Conservation (phyloP, 169 alveolate species). For the Plasmodium coatneyi region DNA sequence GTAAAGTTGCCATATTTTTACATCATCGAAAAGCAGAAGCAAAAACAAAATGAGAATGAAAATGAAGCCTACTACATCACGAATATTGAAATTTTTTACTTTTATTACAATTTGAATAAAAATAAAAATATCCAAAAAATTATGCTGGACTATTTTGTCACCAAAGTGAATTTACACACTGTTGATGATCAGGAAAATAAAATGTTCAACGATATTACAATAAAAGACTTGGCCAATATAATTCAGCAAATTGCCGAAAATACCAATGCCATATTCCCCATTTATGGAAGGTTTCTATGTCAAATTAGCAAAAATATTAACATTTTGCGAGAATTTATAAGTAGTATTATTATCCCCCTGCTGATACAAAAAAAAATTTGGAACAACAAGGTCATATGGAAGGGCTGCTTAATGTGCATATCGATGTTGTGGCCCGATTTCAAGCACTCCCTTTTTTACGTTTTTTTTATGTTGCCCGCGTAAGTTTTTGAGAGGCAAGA, state of each 20-base stretch:
- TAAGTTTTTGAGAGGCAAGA: constrained; percentile 19
- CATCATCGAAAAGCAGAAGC: constrained; percentile 40
- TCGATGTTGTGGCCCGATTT: constrained; percentile 73
- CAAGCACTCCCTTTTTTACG: constrained; percentile 68
- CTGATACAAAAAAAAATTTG: constrained; percentile 73
- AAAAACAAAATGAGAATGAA: constrained; percentile 57
- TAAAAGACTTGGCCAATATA: constrained; percentile 72
- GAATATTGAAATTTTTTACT: constrained; percentile 67
- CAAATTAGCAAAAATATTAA: constrained; percentile 64
- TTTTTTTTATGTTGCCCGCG: constrained; percentile 73
- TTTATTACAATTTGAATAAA: constrained; percentile 66
- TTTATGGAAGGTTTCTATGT: constrained; percentile 71
- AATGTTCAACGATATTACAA: constrained; percentile 62
- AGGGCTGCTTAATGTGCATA: constrained; percentile 74
- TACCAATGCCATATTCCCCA: constrained; percentile 58
- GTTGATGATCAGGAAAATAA: constrained; percentile 55
- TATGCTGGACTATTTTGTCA: constrained; percentile 74
- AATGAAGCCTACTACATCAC: constrained; percentile 73
- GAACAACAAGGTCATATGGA: constrained; percentile 73
- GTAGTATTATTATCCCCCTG: constrained; percentile 74
- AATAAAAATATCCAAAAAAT: constrained; percentile 72
- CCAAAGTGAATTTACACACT: constrained; percentile 55
- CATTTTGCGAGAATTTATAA: constrained; percentile 64
- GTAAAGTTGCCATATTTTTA: constrained; percentile 63
- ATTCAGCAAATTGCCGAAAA: constrained; percentile 70